These are phyloP conservation scores for Thermothielavioides terrestris DNA, from an alignment of 495 filamentous ascomycete species.

Conservation along the genomic window DNA sequence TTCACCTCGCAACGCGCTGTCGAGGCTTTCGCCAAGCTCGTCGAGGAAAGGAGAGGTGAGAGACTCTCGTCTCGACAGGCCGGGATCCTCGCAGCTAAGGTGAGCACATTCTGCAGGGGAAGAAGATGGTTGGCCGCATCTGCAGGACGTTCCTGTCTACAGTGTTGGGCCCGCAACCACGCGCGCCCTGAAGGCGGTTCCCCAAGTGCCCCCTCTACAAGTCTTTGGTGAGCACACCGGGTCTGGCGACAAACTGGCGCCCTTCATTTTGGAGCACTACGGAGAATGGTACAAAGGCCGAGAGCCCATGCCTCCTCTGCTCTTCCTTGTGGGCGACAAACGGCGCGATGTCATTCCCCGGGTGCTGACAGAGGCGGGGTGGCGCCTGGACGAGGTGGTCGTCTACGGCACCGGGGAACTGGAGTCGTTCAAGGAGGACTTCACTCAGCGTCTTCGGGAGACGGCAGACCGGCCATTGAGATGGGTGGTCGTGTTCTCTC, in stretches of 20 bases:
- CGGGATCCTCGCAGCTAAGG: conserved; percentile 9
- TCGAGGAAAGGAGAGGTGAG: conserved; percentile 42
- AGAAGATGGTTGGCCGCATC: conserved; percentile 34
- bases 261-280: conserved; percentile 70
- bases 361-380: conserved; percentile 49
- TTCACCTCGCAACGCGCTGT: conserved; percentile 94
- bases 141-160: conserved; percentile 59
- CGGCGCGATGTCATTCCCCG: conserved; percentile 80
- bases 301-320: conserved; percentile 48
- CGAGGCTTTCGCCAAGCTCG: conserved; percentile 67
- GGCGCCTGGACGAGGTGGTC: conserved; percentile 64
- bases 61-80: conserved; percentile 4
- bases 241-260: conserved; percentile 68
- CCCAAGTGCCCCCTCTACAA: conserved; percentile 37
- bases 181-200: conserved; percentile 55
- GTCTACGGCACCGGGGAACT: conserved; percentile 82
- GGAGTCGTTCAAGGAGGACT: conserved; percentile 60
- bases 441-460: conserved; percentile 38
- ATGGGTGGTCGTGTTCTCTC: conserved; percentile 94
- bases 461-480: conserved; percentile 35
- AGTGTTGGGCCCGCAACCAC: conserved; percentile 90
- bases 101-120: conserved; percentile 23
- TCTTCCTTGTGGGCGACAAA: conserved; percentile 85
- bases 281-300: conserved; percentile 31
- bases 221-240: conserved; percentile 72